These are phyloP conservation scores for Pythium plurisporium DNA, from an alignment of 352 stramenopile species.

Conservation along the genomic window DNA sequence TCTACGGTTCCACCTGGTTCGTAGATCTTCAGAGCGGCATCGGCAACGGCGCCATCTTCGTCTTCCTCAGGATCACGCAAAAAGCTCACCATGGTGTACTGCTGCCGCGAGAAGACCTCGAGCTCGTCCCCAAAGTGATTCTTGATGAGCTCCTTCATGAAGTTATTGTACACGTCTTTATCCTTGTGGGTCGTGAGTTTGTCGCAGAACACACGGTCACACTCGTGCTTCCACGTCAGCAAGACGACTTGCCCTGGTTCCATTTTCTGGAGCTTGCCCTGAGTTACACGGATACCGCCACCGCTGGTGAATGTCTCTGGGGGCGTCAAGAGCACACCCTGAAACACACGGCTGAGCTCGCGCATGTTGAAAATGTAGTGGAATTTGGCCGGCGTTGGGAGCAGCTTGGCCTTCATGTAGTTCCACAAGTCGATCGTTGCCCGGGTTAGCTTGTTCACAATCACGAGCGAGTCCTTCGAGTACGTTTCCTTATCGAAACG, in stretches of 20 bases:
- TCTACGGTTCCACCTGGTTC: constrained; percentile 92
- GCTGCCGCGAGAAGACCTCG: constrained; percentile 57
- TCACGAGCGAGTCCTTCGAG: constrained; percentile 74
- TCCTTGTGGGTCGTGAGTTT: constrained; percentile 97
- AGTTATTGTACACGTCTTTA: constrained; percentile 92
- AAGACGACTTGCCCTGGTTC: constrained; percentile 90
- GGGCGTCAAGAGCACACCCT: constrained; percentile 95
- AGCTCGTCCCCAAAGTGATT: constrained; percentile 90
- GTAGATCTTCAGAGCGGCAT: constrained; percentile 96
- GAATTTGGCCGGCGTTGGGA: constrained; percentile 97
- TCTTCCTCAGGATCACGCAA: constrained; percentile 96
- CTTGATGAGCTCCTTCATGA: constrained; percentile 90
- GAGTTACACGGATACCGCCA: constrained; percentile 72
- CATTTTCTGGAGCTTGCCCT: constrained; percentile 89
- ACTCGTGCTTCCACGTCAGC: constrained; percentile 98
- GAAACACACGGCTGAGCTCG: constrained; percentile 96
- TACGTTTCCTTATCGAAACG: constrained; percentile 90
- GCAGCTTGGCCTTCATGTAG: constrained; percentile 96
- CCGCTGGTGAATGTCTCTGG: constrained; percentile 93
- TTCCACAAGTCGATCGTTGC: constrained; percentile 97
- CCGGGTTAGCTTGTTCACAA: constrained; percentile 93
- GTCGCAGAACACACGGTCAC: constrained; percentile 96
- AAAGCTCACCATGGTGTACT: constrained; percentile 97
- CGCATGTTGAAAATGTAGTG: constrained; percentile 99
- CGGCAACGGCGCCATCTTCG: constrained; percentile 92